Percentiles rank a stretch among this genome's conserved stretches.
phyloP scores from a whole-genome alignment of 257 asterid species.

The Solanum ossicruentum region DNA sequence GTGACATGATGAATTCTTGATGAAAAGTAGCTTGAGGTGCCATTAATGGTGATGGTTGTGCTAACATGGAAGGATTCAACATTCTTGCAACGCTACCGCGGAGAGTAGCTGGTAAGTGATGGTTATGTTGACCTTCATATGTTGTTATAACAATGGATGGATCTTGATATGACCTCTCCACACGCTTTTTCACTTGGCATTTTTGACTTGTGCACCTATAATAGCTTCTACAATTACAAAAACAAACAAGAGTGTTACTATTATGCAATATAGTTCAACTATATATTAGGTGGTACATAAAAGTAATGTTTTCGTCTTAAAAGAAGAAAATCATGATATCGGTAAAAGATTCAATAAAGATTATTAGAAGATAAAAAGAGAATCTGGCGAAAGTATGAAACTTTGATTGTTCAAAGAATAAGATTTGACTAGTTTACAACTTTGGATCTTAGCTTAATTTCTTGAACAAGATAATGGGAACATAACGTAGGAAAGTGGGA shows the following conservation, averaged over 20 bases:
- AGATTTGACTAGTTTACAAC: neutral
- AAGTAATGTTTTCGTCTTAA: neutral
- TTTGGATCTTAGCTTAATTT: neutral
- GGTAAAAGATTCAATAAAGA: neutral
- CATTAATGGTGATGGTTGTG: slow-evolving; percentile 5
- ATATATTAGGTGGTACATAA: too few species aligned
- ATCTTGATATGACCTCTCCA: slow-evolving; percentile 68
- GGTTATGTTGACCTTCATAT: slow-evolving; percentile 79
- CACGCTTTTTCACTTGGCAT: slow-evolving; percentile 64
- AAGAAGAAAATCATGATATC: neutral
- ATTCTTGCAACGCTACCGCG: slow-evolving; percentile 57
- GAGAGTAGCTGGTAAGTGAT: slow-evolving; percentile 51
- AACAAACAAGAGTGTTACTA: neutral
- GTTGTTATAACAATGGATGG: slow-evolving; percentile 59
- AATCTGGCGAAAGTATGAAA: neutral
- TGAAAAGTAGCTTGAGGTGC: slow-evolving; percentile 13
- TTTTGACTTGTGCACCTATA: slow-evolving; percentile 81
- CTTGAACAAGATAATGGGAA: neutral
- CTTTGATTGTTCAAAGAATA: neutral
- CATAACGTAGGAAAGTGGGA: neutral
- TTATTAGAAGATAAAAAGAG: neutral
- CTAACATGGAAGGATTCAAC: slow-evolving; percentile 40
- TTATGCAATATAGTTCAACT: neutral
- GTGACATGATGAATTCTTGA: slow-evolving; percentile 17
- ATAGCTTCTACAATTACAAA: slow-evolving; percentile 42